phyloP scores from a whole-genome alignment of 2,329 filamentous ascomycete species.

The Fusarium sp. region DNA sequence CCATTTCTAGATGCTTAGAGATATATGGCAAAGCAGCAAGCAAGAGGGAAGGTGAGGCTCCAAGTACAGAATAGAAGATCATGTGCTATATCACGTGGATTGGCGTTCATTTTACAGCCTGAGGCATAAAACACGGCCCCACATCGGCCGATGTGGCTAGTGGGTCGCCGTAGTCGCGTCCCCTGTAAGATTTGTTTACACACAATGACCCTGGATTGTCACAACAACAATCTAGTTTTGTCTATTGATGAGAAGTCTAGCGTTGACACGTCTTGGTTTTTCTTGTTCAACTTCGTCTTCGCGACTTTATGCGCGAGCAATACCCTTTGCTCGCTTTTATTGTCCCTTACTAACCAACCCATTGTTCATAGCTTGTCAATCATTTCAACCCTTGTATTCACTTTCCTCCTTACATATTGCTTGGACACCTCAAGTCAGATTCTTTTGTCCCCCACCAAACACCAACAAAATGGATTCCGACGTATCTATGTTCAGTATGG shows the following conservation, averaged over 20 bases:
- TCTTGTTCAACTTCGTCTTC: conserved; percentile 43
- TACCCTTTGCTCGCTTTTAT: conserved; percentile 34
- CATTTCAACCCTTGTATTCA: conserved; percentile 28
- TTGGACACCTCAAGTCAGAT: conserved; percentile 33
- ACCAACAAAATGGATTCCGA: conserved; percentile 66
- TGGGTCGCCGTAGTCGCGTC: conserved; percentile 40
- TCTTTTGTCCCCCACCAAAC: conserved; percentile 24
- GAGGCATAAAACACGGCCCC: conserved; percentile 44
- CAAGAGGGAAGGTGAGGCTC: not conserved
- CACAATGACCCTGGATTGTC: conserved; percentile 39
- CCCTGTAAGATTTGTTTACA: conserved; percentile 49
- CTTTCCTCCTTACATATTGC: conserved; percentile 33
- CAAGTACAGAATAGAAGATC: not conserved
- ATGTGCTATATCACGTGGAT: conserved; percentile 36
- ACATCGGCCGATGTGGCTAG: conserved; percentile 12
- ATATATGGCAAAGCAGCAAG: not conserved
- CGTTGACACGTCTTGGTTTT: conserved; percentile 41
- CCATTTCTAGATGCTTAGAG: not conserved
- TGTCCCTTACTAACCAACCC: conserved; percentile 23
- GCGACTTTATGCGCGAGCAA: conserved; percentile 43
- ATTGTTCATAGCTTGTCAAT: conserved; percentile 38
- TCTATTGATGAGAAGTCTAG: conserved; percentile 39
- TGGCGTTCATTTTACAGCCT: conserved; percentile 20
- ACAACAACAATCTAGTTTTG: conserved; percentile 47
- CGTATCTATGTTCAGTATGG: conserved; percentile 62